Evolutionary conservation across 805 yeast genomes (phyloP), one percentile per base, ranked within the genome.

Genomic region (Candida nanaspora): DNA sequence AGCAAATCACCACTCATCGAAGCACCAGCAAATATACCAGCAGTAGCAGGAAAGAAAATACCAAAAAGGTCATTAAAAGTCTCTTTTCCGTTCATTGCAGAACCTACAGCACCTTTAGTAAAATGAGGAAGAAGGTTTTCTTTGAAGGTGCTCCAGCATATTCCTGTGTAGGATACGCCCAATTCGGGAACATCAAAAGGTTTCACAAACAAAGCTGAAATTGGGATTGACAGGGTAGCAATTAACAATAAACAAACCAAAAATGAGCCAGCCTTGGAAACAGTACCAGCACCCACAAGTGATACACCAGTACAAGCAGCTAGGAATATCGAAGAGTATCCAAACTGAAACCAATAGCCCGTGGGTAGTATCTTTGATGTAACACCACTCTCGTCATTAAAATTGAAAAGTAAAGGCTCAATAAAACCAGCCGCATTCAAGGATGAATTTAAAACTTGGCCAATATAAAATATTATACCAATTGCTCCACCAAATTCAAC

Each of bases 401-500:
- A 84, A 53, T 88, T 87, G 44, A 78, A 80, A 45, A 89, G 57
- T 16, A 93, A 61, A 0, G 98, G 98, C 57, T 93, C 98, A 37
- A 89, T 82, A 47, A 93, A 78, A 63, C 98, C 98, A 3, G 89
- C 96, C 33, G 93, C 95, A 59, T 93, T 93, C 71, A 93, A 74
- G 33, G 96, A 88, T 37, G 88, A 73, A 58, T 93, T 93, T 43
- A 93, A 68, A 8, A 89, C 88, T 64, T 93, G 99, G 1, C 99
- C 99, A 40, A 93, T 70, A 55, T 83, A 94, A 59, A 93, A 93
- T 20, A 93, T 91, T 23, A 93, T 70, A 1, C 99, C 99, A 47
- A 93, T 91, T 4, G 96, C 84, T 3, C 98, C 98, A 22, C 99
- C 99, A 62, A 93, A 93, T 58, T 93, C 99, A 3, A 97, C 96